Evolutionary conservation across 1,284 basidiomycete genomes (phyloP).

Genomic region (Thecaphora frezii): DNA sequence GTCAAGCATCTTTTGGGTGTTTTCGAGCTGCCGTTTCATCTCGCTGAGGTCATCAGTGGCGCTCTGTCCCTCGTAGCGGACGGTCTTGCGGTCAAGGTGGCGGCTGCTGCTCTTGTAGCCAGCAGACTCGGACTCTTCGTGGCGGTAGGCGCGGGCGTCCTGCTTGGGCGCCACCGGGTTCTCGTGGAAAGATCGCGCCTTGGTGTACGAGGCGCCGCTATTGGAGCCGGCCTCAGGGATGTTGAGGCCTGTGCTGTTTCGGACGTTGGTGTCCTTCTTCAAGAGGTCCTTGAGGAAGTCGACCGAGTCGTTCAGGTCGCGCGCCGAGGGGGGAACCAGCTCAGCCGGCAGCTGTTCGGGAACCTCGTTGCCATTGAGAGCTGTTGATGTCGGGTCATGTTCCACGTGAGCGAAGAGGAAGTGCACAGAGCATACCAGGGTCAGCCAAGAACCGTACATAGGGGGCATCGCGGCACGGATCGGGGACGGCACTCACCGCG

Average conservation of each 20-base stretch:
- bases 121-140: slow-evolving; percentile 67
- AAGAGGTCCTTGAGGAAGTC: slow-evolving; percentile 87
- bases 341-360: slow-evolving; percentile 85
- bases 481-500: slow-evolving; percentile 68
- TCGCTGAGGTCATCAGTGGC: slow-evolving; percentile 73
- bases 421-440: too few species aligned
- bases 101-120: slow-evolving; percentile 81
- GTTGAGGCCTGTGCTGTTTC: slow-evolving; percentile 61
- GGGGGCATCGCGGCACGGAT: not conserved
- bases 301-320: slow-evolving; percentile 87
- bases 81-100: slow-evolving; percentile 81
- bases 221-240: slow-evolving; percentile 57
- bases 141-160: slow-evolving; percentile 93
- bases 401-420: too few species aligned
- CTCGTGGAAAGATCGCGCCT: slow-evolving; percentile 70
- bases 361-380: slow-evolving; percentile 79
- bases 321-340: slow-evolving; percentile 86
- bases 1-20: slow-evolving; percentile 81
- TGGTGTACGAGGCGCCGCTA: slow-evolving; percentile 62
- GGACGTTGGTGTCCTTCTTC: slow-evolving; percentile 70
- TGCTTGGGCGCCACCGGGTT: slow-evolving; percentile 65
- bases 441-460: not conserved
- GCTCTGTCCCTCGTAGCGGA: slow-evolving; percentile 74
- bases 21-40: slow-evolving; percentile 81
- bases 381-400: slow-evolving; percentile 1